phyloP scores from a whole-genome alignment of 2,329 filamentous ascomycete species.

The Teratosphaeria viscida region DNA sequence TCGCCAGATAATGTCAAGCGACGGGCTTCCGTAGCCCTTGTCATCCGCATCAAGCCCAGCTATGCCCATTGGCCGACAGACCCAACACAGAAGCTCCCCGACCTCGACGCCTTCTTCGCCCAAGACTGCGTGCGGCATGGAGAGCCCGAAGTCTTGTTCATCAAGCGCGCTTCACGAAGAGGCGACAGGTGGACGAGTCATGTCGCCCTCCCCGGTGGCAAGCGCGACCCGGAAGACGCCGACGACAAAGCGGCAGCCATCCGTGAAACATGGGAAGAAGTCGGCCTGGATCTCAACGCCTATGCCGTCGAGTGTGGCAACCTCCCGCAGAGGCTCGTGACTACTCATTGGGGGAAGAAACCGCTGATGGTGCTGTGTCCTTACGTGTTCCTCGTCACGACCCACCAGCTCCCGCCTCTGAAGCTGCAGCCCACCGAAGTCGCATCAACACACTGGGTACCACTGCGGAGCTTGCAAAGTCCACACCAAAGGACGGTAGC shows the following conservation, averaged over 20 bases:
- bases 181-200: conserved; percentile 62
- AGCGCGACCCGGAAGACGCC: conserved; percentile 53
- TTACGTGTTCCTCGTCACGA: conserved; percentile 54
- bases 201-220: conserved; percentile 58
- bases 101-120: conserved; percentile 48
- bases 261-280: conserved; percentile 56
- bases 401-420: conserved; percentile 45
- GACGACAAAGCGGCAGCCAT: conserved; percentile 53
- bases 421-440: conserved; percentile 59
- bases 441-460: conserved; percentile 59
- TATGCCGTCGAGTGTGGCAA: conserved; percentile 45
- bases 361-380: conserved; percentile 61
- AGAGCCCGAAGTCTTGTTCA: conserved; percentile 59
- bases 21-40: conserved; percentile 55
- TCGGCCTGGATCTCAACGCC: conserved; percentile 44
- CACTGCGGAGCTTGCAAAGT: conserved; percentile 50
- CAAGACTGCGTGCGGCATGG: conserved; percentile 56
- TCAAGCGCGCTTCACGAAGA: conserved; percentile 54
- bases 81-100: conserved; percentile 20
- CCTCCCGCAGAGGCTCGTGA: conserved; percentile 55
- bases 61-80: conserved; percentile 42
- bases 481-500: conserved; percentile 51
- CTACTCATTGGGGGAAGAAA: conserved; percentile 53
- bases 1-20: conserved; percentile 43
- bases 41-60: conserved; percentile 51